These are phyloP conservation scores for Trichocomaceae sp. DNA, from an alignment of 2,329 filamentous ascomycete genomes.

Conservation along the genomic window DNA sequence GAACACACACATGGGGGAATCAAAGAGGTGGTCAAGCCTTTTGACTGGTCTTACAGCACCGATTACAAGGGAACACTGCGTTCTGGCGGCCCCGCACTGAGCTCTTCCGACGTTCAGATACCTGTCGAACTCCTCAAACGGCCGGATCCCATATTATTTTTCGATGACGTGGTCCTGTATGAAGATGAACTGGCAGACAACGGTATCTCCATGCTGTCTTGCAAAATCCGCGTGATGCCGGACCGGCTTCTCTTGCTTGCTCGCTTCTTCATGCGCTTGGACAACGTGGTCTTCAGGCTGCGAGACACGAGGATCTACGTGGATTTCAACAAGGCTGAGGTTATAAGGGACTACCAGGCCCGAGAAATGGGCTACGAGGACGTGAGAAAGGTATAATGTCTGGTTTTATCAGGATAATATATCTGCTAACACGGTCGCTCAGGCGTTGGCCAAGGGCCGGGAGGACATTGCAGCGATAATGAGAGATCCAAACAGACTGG, in stretches of 20 bases:
- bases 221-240: slow-evolving; percentile 91
- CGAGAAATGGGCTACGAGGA: slow-evolving; percentile 74
- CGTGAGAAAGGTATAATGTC: slow-evolving; percentile 64
- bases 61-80: slow-evolving; percentile 69
- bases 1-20: slow-evolving; percentile 77
- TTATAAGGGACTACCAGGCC: slow-evolving; percentile 85
- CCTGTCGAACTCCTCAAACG: slow-evolving; percentile 80
- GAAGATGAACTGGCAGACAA: slow-evolving; percentile 98
- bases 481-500: slow-evolving; percentile 71
- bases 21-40: slow-evolving; percentile 88
- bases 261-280: slow-evolving; percentile 86
- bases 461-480: slow-evolving; percentile 71
- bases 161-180: slow-evolving; percentile 91
- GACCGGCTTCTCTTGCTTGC: slow-evolving; percentile 75
- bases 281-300: slow-evolving; percentile 80
- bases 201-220: slow-evolving; percentile 81
- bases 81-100: slow-evolving; percentile 32
- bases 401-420: too few species aligned
- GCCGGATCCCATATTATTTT: slow-evolving; percentile 91
- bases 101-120: slow-evolving; percentile 52
- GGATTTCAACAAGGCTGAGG: slow-evolving; percentile 71
- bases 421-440: slow-evolving; percentile 19
- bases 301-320: slow-evolving; percentile 88
- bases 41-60: slow-evolving; percentile 97
- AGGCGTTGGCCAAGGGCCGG: slow-evolving; percentile 49